Evolutionary conservation across 2,329 filamentous ascomycete genomes (phyloP).

Genomic region (Ophiostoma australiae): DNA sequence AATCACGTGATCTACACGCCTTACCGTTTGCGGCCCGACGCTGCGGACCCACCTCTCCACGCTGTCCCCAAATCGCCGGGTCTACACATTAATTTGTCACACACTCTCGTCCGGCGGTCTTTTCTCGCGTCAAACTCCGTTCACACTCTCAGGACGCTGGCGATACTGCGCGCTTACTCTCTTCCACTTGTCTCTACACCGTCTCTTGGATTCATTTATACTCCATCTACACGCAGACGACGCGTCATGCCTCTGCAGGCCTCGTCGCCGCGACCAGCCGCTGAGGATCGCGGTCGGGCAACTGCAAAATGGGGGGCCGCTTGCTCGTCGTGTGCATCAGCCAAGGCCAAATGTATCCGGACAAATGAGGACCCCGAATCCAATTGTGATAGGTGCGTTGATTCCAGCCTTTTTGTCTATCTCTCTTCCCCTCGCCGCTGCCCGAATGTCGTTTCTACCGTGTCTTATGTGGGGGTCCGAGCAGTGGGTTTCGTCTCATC

Average conservation of each 20-base stretch:
- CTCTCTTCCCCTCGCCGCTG: not conserved
- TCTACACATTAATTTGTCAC: not conserved
- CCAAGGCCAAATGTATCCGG: constrained; percentile 49
- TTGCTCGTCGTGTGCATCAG: constrained; percentile 44
- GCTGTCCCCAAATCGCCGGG: constrained; percentile 6
- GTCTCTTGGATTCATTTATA: not conserved
- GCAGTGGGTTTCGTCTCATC: not conserved
- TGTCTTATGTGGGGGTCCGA: constrained; percentile 2
- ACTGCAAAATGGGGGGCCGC: constrained; percentile 46
- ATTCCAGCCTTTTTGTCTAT: not conserved
- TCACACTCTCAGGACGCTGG: not conserved
- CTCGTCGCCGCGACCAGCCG: constrained; percentile 9
- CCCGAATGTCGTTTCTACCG: not conserved
- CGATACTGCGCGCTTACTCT: not conserved
- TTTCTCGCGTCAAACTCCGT: constrained; percentile 8
- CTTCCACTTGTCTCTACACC: not conserved
- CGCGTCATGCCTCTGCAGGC: constrained; percentile 12
- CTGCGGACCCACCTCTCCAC: not conserved
- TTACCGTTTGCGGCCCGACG: constrained; percentile 8
- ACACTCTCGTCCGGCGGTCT: not conserved
- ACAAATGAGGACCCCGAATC: constrained; percentile 36
- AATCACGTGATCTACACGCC: not conserved
- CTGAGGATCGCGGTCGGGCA: constrained; percentile 25
- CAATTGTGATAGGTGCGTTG: constrained; percentile 41
- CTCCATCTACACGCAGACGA: not conserved